Base-by-base conservation (phyloP, 805 yeast genomes). In the Suhomyces sp. region DNA sequence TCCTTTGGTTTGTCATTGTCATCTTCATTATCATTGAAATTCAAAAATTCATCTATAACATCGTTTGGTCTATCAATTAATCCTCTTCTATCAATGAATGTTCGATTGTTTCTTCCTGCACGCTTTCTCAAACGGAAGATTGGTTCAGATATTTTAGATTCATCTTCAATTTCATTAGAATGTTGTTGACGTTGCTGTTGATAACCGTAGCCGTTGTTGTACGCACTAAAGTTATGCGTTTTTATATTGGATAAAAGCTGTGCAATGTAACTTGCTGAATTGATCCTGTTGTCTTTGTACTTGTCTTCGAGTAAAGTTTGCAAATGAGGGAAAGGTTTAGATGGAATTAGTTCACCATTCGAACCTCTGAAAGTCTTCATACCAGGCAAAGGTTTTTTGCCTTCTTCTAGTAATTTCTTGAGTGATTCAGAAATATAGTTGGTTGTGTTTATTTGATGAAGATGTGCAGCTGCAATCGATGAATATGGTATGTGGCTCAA, bases 41-140 rank as follows among this genome's bases (percentile, higher is more conserved):
- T 74, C 46, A 80, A 58, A 61, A 73, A 74, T 44, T 77, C 78
- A 40, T 72, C 72, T 27, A 74, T 61, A 6, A 69, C 72, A 33
- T 63, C 70, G 38, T 61, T 57, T 5, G 76, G 72, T 35, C 73
- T 60, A 24, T 64, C 54, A 46, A 76, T 59, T 56, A 83, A 74
- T 22, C 83, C 86, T 60, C 84, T 81, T 66, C 97, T 77, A 70
- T 92, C 98, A 54, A 92, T 69, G 73, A 87, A 88, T 17, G 79
- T 70, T 46, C 87, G 77, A 38, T 88, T 88, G 47, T 79, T 76
- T 62, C 97, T 80, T 17, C 94, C 96, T 35, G 77, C 71, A 62
- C 98, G 82, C 64, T 85, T 86, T 56, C 97, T 79, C 53, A 90
- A 70, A 52, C 87, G 77, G 63, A 84, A 77, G 1, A 86, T 68